phyloP scores from a whole-genome alignment of 352 stramenopile genomes.

The Globisporangium lucens region DNA sequence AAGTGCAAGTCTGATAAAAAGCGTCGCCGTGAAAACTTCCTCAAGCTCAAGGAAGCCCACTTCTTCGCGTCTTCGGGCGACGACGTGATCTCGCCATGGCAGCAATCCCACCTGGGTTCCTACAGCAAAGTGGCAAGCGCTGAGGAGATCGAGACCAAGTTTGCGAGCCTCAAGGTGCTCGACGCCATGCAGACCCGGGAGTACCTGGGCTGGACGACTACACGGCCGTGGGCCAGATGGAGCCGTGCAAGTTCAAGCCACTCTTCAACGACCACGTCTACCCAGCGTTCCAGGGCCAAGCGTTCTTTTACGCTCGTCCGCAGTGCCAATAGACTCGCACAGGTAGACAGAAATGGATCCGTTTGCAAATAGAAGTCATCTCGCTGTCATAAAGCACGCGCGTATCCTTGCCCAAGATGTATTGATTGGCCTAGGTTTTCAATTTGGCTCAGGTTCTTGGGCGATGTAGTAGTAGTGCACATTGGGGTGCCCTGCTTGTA shows the following conservation, averaged over 20 bases:
- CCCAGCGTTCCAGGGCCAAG: conserved; percentile 6
- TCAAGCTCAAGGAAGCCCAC: conserved; percentile 33
- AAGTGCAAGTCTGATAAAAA: conserved; percentile 20
- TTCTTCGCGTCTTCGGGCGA: conserved; percentile 49
- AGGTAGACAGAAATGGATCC: too few species aligned
- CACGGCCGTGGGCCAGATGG: conserved; percentile 1
- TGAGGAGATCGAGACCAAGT: conserved; percentile 28
- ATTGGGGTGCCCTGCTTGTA: too few species aligned
- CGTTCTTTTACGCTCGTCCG: background rate
- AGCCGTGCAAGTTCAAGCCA: conserved; percentile 16
- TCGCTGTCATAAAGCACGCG: too few species aligned
- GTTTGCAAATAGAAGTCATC: too few species aligned
- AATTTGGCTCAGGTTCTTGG: too few species aligned
- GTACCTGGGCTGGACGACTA: conserved; percentile 24
- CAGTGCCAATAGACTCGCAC: background rate
- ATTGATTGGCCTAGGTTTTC: too few species aligned
- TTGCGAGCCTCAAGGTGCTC: conserved; percentile 23
- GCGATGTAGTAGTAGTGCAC: too few species aligned
- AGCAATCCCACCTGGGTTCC: conserved; percentile 28
- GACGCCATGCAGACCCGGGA: conserved; percentile 25
- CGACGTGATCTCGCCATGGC: conserved; percentile 31
- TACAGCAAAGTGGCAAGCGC: conserved; percentile 32
- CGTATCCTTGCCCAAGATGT: too few species aligned
- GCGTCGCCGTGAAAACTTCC: conserved; percentile 31
- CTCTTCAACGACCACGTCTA: conserved; percentile 26